A percentile compares a stretch with the other conserved stretches of the same genome.
Evolutionary conservation across 306 rosid genomes (phyloP).

Genomic region (Crataegus laevigata): DNA sequence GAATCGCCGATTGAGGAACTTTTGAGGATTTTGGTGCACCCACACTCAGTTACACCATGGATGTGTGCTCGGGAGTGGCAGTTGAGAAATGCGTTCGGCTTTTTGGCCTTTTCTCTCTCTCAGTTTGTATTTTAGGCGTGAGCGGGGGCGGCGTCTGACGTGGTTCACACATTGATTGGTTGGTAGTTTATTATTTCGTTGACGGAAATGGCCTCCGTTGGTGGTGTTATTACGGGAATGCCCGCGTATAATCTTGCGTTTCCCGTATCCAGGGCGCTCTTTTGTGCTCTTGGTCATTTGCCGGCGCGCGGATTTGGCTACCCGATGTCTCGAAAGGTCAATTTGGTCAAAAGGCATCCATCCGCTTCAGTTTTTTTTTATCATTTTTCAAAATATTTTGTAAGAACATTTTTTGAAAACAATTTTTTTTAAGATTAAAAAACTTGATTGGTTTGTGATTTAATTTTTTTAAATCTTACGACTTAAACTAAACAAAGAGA

Average conservation of each 20-base stretch:
- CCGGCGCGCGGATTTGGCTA: neutral
- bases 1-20: neutral
- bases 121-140: neutral
- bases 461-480: no score
- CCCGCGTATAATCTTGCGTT: conserved; percentile 8
- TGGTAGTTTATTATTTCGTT: neutral
- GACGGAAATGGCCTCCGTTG: neutral
- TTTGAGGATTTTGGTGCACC: neutral
- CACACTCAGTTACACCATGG: neutral
- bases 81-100: neutral
- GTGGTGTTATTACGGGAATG: neutral
- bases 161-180: conserved; percentile 29
- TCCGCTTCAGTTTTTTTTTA: no score
- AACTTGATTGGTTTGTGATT: no score
- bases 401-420: no score
- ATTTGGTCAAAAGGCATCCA: neutral
- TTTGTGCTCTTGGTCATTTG: neutral
- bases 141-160: conserved; percentile 21
- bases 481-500: no score
- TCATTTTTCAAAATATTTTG: no score
- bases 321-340: neutral
- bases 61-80: neutral
- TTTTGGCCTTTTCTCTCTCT: neutral
- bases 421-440: no score
- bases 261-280: neutral